Evolutionary conservation across 345 rosid species (phyloP).

Genomic region (Aegle marmelos): DNA sequence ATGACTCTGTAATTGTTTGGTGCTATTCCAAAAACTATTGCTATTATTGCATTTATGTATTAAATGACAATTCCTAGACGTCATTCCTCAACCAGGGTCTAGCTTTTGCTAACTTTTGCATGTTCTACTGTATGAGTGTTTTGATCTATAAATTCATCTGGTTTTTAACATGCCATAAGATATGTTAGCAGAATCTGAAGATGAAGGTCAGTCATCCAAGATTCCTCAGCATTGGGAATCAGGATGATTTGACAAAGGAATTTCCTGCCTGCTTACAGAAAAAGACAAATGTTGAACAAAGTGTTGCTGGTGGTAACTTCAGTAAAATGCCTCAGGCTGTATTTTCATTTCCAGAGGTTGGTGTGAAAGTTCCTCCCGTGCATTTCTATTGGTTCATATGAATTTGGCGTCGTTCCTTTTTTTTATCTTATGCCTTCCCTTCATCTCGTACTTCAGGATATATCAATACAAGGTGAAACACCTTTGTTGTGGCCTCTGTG

Average conservation of each 20-base stretch:
- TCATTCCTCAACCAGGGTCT: neutral
- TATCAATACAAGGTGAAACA: constrained; percentile 45
- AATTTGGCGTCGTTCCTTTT: constrained; percentile 16
- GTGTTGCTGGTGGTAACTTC: constrained; percentile 25
- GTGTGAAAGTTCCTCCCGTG: constrained; percentile 24
- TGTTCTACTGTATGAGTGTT: neutral
- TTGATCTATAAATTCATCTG: neutral
- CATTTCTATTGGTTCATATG: constrained; percentile 11
- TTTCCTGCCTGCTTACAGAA: constrained; percentile 74
- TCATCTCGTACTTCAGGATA: constrained; percentile 51
- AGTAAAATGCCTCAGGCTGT: constrained; percentile 35
- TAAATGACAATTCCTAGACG: neutral
- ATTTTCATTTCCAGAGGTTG: constrained; percentile 84
- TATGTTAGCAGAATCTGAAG: constrained; percentile 73
- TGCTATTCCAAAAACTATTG: neutral
- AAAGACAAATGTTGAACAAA: constrained; percentile 35
- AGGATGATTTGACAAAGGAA: constrained; percentile 40
- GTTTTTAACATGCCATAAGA: constrained; percentile 6
- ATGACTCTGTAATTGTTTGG: neutral
- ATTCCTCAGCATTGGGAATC: constrained; percentile 56
- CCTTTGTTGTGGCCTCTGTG: constrained; percentile 89
- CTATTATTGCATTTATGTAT: neutral
- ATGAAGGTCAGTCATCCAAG: constrained; percentile 91
- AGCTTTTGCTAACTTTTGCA: constrained; percentile 15
- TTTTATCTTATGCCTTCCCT: constrained; percentile 20